Evolutionary conservation across 2,329 filamentous ascomycete genomes (phyloP), one percentile per base, ranked within the genome.

Genomic region (Neurospora sp.): DNA sequence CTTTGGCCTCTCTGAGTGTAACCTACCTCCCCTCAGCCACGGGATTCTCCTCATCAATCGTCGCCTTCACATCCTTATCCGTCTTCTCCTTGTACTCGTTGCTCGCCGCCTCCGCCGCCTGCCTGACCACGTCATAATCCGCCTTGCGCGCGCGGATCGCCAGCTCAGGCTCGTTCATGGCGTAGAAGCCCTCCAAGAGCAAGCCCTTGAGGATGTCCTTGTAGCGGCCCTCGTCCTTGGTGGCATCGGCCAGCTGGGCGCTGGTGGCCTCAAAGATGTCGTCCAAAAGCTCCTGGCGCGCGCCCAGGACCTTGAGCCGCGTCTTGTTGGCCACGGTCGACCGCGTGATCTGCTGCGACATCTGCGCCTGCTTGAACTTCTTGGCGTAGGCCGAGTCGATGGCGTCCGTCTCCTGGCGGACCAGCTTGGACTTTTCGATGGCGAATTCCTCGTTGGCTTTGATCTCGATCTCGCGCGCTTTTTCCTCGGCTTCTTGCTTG

Each of bases 361-460:
- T 97, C 85, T 91, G 88, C 77, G 96, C 95, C 83, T 97, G 92
- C 87, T 97, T 99, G 89, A 96, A 96, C 86, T 98, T 98, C 89
- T 97, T 98, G 84, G 95, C 92, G 87, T 97, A 99, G 76, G 91
- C 85, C 74, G 86, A 85, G 84, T 99, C 96, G 85, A 99, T 98
- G 81, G 93, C 84, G 78, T 93, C 88, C 69, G 92, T 97, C 84
- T 98, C 96, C 83, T 96, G 90, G 80, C 93, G 95, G 77, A 98
- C 96, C 67, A 99, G 92, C 86, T 97, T 97, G 77, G 94, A 96
- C 85, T 99, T 99, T 81, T 99, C 96, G 80, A 97, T 98, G 80
- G 93, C 92, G 83, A 98, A 98, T 83, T 99, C 96, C 82, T 98
- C 93, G 85, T 98, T 94, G 81, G 96, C 96, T 84, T 98, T 98